These are phyloP conservation scores for Beauveria sp. DNA, from an alignment of 2,329 filamentous ascomycete species.

Conservation along the genomic window DNA sequence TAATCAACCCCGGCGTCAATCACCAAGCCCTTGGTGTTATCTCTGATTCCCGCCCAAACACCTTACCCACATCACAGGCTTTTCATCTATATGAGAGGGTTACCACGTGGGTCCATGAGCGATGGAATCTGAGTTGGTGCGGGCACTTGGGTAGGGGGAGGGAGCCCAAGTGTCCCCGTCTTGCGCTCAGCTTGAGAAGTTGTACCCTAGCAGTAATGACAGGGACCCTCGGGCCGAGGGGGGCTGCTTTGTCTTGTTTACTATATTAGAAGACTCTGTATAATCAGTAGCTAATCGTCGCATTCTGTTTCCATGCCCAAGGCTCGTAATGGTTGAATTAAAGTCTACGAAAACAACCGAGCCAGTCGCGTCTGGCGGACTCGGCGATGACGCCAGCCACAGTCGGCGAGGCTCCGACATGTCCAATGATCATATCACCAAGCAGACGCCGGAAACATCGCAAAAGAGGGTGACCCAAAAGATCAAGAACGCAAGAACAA, in stretches of 20 bases:
- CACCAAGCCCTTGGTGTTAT: not conserved
- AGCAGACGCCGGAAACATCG: not conserved
- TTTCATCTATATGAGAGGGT: not conserved
- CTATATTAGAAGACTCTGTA: too few species aligned
- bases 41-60: not conserved
- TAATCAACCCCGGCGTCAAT: too few species aligned
- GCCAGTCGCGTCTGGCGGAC: not conserved
- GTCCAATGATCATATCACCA: not conserved
- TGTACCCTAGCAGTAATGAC: not conserved
- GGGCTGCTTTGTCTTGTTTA: not conserved
- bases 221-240: not conserved
- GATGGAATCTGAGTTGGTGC: not conserved
- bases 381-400: not conserved
- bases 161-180: not conserved
- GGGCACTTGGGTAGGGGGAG: not conserved
- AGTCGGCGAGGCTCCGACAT: not conserved
- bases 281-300: too few species aligned
- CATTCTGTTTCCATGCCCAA: too few species aligned
- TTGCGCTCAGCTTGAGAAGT: not conserved
- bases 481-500: not conserved
- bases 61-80: not conserved
- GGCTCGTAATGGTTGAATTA: not conserved
- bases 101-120: not conserved
- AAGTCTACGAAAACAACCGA: not conserved
- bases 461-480: not conserved